Evolutionary conservation across 176 grass and related monocot genomes (phyloP).

Genomic region (Typha latifolia): DNA sequence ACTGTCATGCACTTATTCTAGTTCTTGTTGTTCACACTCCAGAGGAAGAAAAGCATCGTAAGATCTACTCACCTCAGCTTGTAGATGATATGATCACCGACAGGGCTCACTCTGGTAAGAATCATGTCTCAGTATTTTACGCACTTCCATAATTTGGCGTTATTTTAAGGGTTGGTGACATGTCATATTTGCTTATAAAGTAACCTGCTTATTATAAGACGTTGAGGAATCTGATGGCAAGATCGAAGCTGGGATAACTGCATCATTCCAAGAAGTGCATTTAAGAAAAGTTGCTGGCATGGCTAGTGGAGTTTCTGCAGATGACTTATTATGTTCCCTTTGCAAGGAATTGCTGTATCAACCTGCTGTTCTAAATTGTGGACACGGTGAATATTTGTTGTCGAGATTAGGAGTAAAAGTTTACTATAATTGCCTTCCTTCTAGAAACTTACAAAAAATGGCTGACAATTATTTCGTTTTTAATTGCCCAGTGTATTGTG

Average conservation of each 20-base stretch:
- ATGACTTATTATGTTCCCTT: slow-evolving; percentile 52
- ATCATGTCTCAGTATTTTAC: background rate
- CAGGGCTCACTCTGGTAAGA: slow-evolving; percentile 38
- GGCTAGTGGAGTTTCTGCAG: slow-evolving; percentile 42
- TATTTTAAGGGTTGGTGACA: background rate
- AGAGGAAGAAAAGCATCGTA: slow-evolving; percentile 53
- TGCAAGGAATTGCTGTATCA: slow-evolving; percentile 64
- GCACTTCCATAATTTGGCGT: background rate
- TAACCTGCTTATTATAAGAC: background rate
- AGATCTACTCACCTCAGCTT: slow-evolving; percentile 60
- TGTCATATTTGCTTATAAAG: slow-evolving; percentile 8
- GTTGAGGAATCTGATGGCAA: slow-evolving; percentile 20
- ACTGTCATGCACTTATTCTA: slow-evolving; percentile 1
- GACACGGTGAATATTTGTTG: slow-evolving; percentile 61
- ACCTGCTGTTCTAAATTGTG: slow-evolving; percentile 91
- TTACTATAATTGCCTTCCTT: slow-evolving; percentile 9
- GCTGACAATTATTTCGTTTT: slow-evolving; percentile 11
- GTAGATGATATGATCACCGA: slow-evolving; percentile 29
- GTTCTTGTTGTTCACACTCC: slow-evolving; percentile 3
- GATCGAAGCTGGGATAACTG: slow-evolving; percentile 20
- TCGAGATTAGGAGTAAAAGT: slow-evolving; percentile 8
- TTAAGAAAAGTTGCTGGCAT: slow-evolving; percentile 9
- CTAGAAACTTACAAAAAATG: background rate
- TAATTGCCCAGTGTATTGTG: slow-evolving; percentile 59
- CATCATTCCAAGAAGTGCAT: slow-evolving; percentile 16